These are phyloP conservation scores for Vaccinium darrowii DNA, from an alignment of 148 eudicot species.

Conservation along the genomic window DNA sequence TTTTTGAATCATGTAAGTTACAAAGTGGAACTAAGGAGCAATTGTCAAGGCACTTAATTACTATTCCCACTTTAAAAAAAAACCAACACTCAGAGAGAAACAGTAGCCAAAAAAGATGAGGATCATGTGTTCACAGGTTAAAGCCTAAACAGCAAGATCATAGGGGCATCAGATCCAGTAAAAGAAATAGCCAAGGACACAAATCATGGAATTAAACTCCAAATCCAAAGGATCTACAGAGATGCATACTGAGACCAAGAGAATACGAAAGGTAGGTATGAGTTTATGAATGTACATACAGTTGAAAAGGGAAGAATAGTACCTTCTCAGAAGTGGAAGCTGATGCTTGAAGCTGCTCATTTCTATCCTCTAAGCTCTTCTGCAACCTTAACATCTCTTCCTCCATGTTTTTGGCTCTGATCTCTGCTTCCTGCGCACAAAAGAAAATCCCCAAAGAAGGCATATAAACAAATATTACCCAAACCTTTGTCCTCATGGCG, in stretches of 20 bases:
- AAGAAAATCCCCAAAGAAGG: background rate
- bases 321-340: constrained; percentile 72
- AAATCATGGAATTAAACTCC: constrained; percentile 16
- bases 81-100: constrained; percentile 28
- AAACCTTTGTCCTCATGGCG: background rate
- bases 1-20: constrained; percentile 39
- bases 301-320: background rate
- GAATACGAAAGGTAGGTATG: background rate
- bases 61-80: constrained; percentile 29
- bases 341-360: constrained; percentile 56
- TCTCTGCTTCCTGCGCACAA: constrained; percentile 69
- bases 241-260: background rate
- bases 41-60: background rate
- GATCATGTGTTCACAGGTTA: constrained; percentile 6
- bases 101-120: constrained; percentile 26
- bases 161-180: constrained; percentile 15
- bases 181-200: constrained; percentile 9
- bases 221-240: constrained; percentile 19
- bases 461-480: background rate
- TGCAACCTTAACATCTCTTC: constrained; percentile 66
- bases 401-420: constrained; percentile 67
- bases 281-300: background rate
- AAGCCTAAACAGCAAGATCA: constrained; percentile 13
- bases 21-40: constrained; percentile 10
- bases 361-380: constrained; percentile 73